These are phyloP conservation scores for Carnegiea gigantea DNA, from an alignment of 179 eudicot genomes.

Conservation along the genomic window DNA sequence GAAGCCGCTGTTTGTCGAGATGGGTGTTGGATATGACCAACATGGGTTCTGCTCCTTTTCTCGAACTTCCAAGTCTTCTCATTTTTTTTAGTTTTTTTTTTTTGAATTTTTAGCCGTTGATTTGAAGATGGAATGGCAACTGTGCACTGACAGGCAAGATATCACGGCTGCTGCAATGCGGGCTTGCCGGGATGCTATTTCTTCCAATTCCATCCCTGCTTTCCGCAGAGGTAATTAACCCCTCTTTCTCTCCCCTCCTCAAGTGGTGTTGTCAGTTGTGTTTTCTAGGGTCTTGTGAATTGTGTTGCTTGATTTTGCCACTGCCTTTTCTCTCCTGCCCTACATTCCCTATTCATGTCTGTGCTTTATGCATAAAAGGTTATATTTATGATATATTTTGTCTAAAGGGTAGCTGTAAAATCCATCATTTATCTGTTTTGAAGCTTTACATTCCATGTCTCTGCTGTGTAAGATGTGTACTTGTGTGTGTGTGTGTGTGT, in stretches of 20 bases:
- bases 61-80: background rate
- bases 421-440: no score
- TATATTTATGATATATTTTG: no score
- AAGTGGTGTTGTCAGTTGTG: background rate
- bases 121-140: background rate
- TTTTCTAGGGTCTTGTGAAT: conserved; percentile 2
- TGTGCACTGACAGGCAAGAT: conserved; percentile 62
- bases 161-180: conserved; percentile 88
- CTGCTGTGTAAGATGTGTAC: background rate
- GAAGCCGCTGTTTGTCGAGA: conserved; percentile 84
- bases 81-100: background rate
- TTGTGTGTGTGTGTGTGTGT: no score
- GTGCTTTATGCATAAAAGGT: background rate
- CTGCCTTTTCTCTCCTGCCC: no score
- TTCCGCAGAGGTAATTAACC: conserved; percentile 70
- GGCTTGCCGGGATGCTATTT: conserved; percentile 90
- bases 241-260: background rate
- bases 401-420: no score
- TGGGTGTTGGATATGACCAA: conserved; percentile 99
- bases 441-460: background rate
- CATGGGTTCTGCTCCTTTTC: conserved; percentile 55
- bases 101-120: background rate
- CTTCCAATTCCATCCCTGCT: conserved; percentile 96
- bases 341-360: no score
- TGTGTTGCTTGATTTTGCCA: background rate